Conservation (phyloP, 1,284 basidiomycete genomes). For the Papiliotrema fonsecae region DNA sequence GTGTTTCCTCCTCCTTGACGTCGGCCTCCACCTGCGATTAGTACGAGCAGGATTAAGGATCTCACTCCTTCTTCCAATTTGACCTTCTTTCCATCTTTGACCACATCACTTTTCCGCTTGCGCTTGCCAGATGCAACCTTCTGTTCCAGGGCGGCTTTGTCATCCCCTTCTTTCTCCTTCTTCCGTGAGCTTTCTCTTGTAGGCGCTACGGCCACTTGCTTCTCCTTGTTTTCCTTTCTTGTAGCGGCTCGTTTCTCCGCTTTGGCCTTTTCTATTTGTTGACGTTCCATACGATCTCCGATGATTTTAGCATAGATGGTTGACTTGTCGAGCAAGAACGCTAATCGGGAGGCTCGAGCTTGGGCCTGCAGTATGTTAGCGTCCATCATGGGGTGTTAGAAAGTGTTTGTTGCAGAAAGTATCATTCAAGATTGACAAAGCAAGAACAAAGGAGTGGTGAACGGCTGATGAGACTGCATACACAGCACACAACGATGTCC, state of each 20-base stretch:
- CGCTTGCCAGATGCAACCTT: conserved; percentile 12
- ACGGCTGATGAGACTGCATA: neutral
- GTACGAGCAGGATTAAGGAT: neutral
- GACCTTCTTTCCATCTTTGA: conserved; percentile 10
- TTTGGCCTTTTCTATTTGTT: conserved; percentile 43
- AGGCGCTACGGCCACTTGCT: conserved; percentile 14
- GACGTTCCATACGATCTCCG: conserved; percentile 48
- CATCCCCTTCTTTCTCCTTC: conserved; percentile 14
- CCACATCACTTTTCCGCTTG: conserved; percentile 8
- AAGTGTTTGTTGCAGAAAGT: neutral
- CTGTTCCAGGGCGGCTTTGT: conserved; percentile 11
- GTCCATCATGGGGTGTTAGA: neutral
- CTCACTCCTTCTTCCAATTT: conserved; percentile 17
- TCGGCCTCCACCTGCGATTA: neutral
- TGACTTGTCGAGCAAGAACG: conserved; percentile 45
- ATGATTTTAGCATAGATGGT: conserved; percentile 48
- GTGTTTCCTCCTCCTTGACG: conserved; percentile 2
- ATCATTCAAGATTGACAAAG: conserved; percentile 5
- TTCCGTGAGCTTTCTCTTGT: conserved; percentile 13
- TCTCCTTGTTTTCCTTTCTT: conserved; percentile 44
- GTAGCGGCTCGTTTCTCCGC: conserved; percentile 38
- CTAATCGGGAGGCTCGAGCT: conserved; percentile 30
- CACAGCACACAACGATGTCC: neutral
- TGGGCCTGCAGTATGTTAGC: conserved; percentile 21
- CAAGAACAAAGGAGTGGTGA: conserved; percentile 16